Base-by-base conservation (phyloP, 805 yeast genomes). In the Cephaloascus fragrans region DNA sequence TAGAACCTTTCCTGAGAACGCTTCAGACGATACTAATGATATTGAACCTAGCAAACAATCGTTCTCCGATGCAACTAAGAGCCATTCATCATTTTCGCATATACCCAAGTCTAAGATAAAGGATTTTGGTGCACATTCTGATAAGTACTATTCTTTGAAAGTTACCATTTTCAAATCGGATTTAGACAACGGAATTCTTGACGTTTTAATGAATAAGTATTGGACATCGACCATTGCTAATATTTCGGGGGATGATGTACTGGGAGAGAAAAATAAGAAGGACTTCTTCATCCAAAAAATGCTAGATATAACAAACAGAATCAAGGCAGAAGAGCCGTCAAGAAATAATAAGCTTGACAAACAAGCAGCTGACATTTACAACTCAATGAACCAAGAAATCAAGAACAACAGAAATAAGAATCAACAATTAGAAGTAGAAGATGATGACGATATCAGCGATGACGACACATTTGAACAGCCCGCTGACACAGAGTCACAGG, bases 61-160 rank as follows among this genome's bases (percentile, higher is more conserved):
- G n/a, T 14, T 4, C 23, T 8, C 28, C 12, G 28, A 12, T 6
- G 28, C 28, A 23, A 12, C 6, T 23, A 8, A 8, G 12, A 23
- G 12, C 28, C 28, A 23, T 8, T 8, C 28, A 8, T 6, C 12
- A n/a, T 40, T 32, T 32, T 35, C 12, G 35, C 28, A 47, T 9
- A 31, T 72, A n/a, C 81, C 83, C 3, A 53, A 64, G 17, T 61
- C 70, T n/a, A 76, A 75, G 47, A 51, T 66, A 43, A 69, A 71
- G 41, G 88, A 82, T 44, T 79, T 72, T 53, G 95, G 95, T 1
- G 74, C 71, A 32, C 88, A 85, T 52, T 69, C 85, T 1, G 74
- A 75, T 35, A 70, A 66, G 43, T 87, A 85, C 57, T 85, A 86
- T 52, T 60, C 83, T 2, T 60, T 86, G 19, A 73, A 75, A 26